These are phyloP conservation scores for Cordyceps tenuipes DNA, from an alignment of 2,329 filamentous ascomycete genomes.

Conservation along the genomic window DNA sequence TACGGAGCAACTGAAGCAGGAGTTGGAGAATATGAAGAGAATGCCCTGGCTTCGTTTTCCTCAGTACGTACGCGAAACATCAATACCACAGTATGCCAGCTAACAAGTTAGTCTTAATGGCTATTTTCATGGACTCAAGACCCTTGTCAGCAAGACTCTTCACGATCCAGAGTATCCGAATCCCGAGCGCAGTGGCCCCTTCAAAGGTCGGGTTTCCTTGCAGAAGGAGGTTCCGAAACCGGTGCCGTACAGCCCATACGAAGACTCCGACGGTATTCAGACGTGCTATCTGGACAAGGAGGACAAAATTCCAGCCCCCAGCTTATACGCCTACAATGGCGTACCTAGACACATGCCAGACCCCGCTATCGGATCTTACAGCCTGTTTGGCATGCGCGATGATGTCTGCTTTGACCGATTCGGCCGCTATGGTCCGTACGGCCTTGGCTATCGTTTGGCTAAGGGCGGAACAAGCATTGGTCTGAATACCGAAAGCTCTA, in stretches of 20 bases:
- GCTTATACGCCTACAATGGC: conserved; percentile 60
- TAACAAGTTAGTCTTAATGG: conserved; percentile 55
- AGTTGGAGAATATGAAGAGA: conserved; percentile 22
- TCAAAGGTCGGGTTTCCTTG: conserved; percentile 1
- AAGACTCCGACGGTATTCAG: conserved; percentile 46
- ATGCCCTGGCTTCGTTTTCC: conserved; percentile 34
- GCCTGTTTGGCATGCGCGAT: conserved; percentile 62
- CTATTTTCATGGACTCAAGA: conserved; percentile 72
- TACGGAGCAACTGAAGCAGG: conserved; percentile 22
- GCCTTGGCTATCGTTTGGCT: conserved; percentile 68
- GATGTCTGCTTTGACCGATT: conserved; percentile 86
- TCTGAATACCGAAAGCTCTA: conserved; percentile 63
- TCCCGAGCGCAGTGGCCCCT: conserved; percentile 11
- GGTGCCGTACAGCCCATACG: conserved; percentile 60
- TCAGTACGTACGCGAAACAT: conserved; percentile 23
- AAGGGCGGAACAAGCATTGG: conserved; percentile 64
- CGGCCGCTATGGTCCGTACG: conserved; percentile 76
- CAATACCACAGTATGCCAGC: not conserved
- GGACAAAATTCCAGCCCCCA: conserved; percentile 48
- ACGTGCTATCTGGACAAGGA: conserved; percentile 57
- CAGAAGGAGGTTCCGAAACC: conserved; percentile 32
- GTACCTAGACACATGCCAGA: conserved; percentile 71
- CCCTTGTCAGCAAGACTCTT: conserved; percentile 52
- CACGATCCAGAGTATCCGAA: conserved; percentile 70
- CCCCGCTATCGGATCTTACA: conserved; percentile 68